Evolutionary conservation across 805 yeast genomes (phyloP).

Genomic region (Dipodascopsis uninucleata): DNA sequence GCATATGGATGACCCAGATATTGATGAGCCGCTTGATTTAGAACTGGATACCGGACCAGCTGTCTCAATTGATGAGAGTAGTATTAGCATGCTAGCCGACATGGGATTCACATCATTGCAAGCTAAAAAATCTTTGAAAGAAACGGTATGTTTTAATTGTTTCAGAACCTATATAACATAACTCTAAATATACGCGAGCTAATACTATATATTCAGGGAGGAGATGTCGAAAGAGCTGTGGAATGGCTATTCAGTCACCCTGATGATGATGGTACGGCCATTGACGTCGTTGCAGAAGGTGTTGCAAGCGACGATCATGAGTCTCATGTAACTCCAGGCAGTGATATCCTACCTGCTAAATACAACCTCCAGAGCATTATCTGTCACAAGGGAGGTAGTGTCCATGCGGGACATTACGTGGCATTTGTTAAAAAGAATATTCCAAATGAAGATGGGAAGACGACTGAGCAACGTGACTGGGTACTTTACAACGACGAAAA

Average conservation of each 20-base stretch:
- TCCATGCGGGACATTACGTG: slow-evolving; percentile 91
- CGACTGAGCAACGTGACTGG: slow-evolving; percentile 50
- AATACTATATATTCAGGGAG: slow-evolving; percentile 29
- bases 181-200: not conserved
- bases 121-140: slow-evolving; percentile 66
- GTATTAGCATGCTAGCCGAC: slow-evolving; percentile 47
- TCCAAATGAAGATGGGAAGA: slow-evolving; percentile 19
- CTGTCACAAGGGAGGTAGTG: slow-evolving; percentile 86
- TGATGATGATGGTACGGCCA: slow-evolving; percentile 43
- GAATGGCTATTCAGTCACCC: slow-evolving; percentile 89
- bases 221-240: slow-evolving; percentile 70
- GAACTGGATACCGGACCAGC: slow-evolving; percentile 7
- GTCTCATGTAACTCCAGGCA: slow-evolving; percentile 26
- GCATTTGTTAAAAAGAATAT: slow-evolving; percentile 55
- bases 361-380: slow-evolving; percentile 62
- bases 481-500: slow-evolving; percentile 85
- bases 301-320: slow-evolving; percentile 2
- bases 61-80: slow-evolving; percentile 34
- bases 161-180: slow-evolving; percentile 38
- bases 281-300: slow-evolving; percentile 28
- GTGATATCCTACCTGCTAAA: slow-evolving; percentile 33
- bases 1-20: slow-evolving; percentile 79
- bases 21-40: slow-evolving; percentile 58
- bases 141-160: slow-evolving; percentile 38
- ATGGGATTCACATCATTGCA: slow-evolving; percentile 78